These are phyloP conservation scores for Bolboschoenoplectus hybrid DNA, from an alignment of 202 grass and related monocot species.

Conservation along the genomic window DNA sequence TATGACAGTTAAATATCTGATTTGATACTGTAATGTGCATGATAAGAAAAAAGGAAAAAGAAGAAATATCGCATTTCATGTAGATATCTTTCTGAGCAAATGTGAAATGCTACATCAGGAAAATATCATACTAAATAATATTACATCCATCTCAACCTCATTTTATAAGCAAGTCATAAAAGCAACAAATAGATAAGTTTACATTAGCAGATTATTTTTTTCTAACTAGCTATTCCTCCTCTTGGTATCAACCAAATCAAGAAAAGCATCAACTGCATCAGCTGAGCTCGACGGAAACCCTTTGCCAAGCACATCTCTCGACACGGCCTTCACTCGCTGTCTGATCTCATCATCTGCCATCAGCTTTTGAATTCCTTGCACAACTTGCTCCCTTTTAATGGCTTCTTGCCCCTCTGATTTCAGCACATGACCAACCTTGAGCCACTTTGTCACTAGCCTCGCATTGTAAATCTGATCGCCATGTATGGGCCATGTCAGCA, in stretches of 20 bases:
- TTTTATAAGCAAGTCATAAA: background rate
- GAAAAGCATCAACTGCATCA: constrained; percentile 33
- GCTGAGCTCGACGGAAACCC: constrained; percentile 30
- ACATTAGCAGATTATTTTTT: background rate
- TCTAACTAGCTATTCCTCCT: background rate
- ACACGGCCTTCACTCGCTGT: constrained; percentile 33
- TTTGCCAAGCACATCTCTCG: constrained; percentile 30
- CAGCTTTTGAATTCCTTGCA: constrained; percentile 39
- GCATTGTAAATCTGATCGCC: constrained; percentile 61
- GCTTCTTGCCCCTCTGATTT: constrained; percentile 36
- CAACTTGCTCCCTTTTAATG: constrained; percentile 35
- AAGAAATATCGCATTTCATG: background rate
- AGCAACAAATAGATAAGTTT: background rate
- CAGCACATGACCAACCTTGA: constrained; percentile 52
- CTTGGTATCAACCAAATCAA: constrained; percentile 41
- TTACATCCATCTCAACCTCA: background rate
- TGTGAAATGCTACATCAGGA: background rate
- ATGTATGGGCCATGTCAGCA: constrained; percentile 67
- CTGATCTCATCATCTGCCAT: constrained; percentile 40
- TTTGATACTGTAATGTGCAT: background rate
- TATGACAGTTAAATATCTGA: background rate
- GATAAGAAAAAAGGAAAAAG: background rate
- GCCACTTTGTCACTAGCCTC: constrained; percentile 52
- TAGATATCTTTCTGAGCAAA: background rate
- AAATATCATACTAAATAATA: constrained; percentile 3